Evolutionary conservation across 2,329 filamentous ascomycete species (phyloP), one percentile per base, ranked within the genome.

Genomic region (Alternaria triticimaculans): DNA sequence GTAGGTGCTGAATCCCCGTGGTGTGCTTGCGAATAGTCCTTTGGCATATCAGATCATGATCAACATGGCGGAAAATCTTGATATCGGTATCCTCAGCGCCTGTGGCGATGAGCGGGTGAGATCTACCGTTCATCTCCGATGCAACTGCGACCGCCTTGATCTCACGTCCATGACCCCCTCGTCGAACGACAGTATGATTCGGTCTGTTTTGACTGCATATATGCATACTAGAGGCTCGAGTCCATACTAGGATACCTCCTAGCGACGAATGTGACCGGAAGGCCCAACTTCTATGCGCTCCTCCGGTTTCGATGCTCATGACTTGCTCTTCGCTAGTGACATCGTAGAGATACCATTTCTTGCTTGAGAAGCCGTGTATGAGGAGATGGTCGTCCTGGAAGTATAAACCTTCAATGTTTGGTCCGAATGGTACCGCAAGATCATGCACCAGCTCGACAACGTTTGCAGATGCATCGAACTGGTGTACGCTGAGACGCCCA

Each of bases 111-210:
- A 90, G 73, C 6, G 74, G 74, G 51, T 70, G 58, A 60, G 65
- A 26, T 45, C 30, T 59, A 12, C 21, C 23, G 21, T 11, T n/a
- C 26, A 25, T 14, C 14, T 30, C 33, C 10, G 37, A 43, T 0
- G 84, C 84, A 3, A 87, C 74, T 20, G 88, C 85, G 64, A 87
- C 79, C 2, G 87, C 81, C 76, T 92, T 92, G 70, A 98, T 92
- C 80, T 99, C 96, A 58, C 96, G 85, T 0, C 96, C 96, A 78
- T 99, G 96, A 0, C 88, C 88, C 7, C 96, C 95, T 0, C 80
- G 70, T 67, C 90, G 89, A 12, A 97, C 67, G 0, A 85, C 76
- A 10, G 77, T 71, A 76, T 81, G 87, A 68, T 76, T 83, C 33
- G 82, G 64, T 15, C 72, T 63, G 4, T 60, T 64, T 30, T 85